phyloP scores from a whole-genome alignment of 2,329 filamentous ascomycete species.

The Pyricularia sp. region DNA sequence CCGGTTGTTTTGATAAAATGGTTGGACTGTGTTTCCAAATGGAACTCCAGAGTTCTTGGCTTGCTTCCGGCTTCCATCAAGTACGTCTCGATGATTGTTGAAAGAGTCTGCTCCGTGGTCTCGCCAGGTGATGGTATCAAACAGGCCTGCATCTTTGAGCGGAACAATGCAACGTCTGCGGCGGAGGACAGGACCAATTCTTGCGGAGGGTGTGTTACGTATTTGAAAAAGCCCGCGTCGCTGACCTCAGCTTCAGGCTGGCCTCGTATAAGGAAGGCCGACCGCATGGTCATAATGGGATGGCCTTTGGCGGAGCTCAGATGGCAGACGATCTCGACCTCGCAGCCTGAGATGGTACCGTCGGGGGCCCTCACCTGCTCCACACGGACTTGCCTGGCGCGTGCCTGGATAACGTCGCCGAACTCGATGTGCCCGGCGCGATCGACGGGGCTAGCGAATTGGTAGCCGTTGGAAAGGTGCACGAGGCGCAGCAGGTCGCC shows the following conservation, averaged over 20 bases:
- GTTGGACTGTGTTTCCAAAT: neutral
- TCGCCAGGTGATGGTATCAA: neutral
- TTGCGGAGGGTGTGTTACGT: neutral
- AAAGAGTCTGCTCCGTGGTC: neutral
- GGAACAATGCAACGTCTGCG: neutral
- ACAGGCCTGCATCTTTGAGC: neutral
- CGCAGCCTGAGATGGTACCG: constrained; percentile 84
- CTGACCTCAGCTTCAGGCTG: neutral
- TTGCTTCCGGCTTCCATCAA: neutral
- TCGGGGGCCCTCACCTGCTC: constrained; percentile 87
- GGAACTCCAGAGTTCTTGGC: neutral
- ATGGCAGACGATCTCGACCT: constrained; percentile 97
- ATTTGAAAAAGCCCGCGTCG: neutral
- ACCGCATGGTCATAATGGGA: neutral
- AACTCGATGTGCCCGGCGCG: constrained; percentile 90
- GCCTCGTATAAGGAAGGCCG: constrained; percentile 1
- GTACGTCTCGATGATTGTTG: neutral
- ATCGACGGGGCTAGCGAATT: constrained; percentile 97
- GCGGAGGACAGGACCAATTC: neutral
- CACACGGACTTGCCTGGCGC: constrained; percentile 61
- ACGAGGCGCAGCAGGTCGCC: constrained; percentile 94
- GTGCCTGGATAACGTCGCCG: constrained; percentile 84
- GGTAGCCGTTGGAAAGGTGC: constrained; percentile 93
- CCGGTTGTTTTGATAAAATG: neutral
- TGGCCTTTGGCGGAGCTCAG: constrained; percentile 52